Percentiles rank a stretch among this genome's conserved stretches.
These are phyloP conservation scores for Lachnellula cervina DNA, from an alignment of 2,329 filamentous ascomycete species.

Conservation along the genomic window DNA sequence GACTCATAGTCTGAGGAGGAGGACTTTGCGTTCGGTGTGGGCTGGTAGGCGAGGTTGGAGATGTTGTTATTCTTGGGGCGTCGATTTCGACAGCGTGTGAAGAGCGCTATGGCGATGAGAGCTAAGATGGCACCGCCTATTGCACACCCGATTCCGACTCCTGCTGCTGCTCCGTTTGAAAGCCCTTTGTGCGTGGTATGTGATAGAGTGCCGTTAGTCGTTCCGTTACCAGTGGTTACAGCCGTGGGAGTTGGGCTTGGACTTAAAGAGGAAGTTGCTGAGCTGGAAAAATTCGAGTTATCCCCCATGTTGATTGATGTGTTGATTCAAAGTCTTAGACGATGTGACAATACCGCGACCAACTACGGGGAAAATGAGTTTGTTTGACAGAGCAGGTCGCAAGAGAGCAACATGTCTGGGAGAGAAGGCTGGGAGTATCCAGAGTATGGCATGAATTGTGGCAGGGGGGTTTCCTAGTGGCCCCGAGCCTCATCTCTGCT, in stretches of 20 bases:
- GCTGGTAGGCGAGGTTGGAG: background rate
- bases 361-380: too few species aligned
- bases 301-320: background rate
- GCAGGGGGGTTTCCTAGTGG: too few species aligned
- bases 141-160: background rate
- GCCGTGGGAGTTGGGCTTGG: background rate
- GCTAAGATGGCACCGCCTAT: slow-evolving; percentile 15
- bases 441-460: too few species aligned
- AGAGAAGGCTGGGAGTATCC: too few species aligned
- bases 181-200: background rate
- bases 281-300: background rate
- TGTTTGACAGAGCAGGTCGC: too few species aligned
- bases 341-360: too few species aligned
- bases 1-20: too few species aligned
- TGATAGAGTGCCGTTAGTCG: background rate
- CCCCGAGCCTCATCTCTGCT: too few species aligned
- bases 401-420: too few species aligned
- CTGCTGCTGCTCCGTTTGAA: background rate
- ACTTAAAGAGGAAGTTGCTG: background rate
- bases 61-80: background rate
- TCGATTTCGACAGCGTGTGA: background rate
- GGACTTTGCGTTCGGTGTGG: background rate
- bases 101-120: slow-evolving; percentile 13
- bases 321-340: too few species aligned
- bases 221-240: background rate